Evolutionary conservation across 75 land plant species (phyloP).

Genomic region (Cupressus sempervirens): DNA sequence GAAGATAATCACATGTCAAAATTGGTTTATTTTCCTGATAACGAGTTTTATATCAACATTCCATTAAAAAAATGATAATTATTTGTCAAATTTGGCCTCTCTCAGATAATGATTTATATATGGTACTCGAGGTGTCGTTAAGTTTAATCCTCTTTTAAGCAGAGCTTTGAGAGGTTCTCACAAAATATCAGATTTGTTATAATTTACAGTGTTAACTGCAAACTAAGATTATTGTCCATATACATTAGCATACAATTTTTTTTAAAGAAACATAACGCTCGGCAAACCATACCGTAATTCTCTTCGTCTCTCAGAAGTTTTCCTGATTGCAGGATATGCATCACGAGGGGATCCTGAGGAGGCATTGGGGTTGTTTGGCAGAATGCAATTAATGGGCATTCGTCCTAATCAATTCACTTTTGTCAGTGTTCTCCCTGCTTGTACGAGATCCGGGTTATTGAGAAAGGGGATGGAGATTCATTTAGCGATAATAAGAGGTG

Average conservation of each 20-base stretch:
- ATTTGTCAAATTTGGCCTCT: neutral
- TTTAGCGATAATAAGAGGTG: conserved; percentile 1
- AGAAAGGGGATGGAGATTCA: conserved; percentile 11
- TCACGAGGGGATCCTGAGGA: neutral
- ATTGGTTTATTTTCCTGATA: neutral
- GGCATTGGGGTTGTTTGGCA: neutral
- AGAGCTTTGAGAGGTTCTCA: too few species aligned
- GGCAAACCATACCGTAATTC: neutral
- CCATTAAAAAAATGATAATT: neutral
- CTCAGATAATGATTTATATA: too few species aligned
- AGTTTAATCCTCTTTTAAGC: too few species aligned
- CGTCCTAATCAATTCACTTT: neutral
- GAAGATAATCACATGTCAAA: neutral
- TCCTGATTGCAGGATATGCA: neutral
- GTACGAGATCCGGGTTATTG: neutral
- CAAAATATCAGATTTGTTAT: neutral
- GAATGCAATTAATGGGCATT: neutral
- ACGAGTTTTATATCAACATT: too few species aligned
- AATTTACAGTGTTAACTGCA: neutral
- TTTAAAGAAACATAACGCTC: neutral
- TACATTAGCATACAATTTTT: neutral
- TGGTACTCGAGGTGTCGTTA: too few species aligned
- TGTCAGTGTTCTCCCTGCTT: neutral
- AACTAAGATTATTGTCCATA: neutral
- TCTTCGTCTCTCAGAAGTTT: neutral